phyloP scores from a whole-genome alignment of 805 yeast species.

The Nakazawaea ishiwadae region DNA sequence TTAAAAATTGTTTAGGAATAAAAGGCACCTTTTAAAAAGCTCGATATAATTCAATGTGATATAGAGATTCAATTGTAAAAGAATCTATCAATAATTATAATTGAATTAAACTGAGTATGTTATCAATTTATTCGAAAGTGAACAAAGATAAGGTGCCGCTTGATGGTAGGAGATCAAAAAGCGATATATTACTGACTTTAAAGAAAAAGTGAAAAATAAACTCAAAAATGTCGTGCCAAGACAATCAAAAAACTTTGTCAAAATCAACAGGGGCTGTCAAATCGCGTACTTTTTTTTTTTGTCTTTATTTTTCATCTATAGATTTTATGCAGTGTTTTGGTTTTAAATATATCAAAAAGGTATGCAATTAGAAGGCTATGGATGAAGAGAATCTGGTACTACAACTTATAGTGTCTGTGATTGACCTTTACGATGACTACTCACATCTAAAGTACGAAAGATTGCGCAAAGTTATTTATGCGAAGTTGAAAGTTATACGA shows the following conservation, averaged over 20 bases:
- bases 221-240: too few relatives aligned
- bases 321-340: neutral
- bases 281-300: neutral
- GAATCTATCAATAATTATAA: too few relatives aligned
- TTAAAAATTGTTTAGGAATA: neutral
- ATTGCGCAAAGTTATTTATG: neutral
- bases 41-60: neutral
- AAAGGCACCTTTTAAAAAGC: neutral
- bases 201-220: neutral
- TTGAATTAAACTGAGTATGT: too few relatives aligned
- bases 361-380: too few relatives aligned
- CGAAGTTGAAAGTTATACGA: neutral
- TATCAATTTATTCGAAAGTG: too few relatives aligned
- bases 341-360: too few relatives aligned
- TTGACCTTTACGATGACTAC: conserved; percentile 8
- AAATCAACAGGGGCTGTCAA: neutral
- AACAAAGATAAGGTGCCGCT: too few relatives aligned
- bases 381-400: conserved; percentile 2
- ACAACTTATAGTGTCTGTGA: conserved; percentile 2
- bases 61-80: too few relatives aligned
- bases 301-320: neutral
- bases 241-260: too few relatives aligned
- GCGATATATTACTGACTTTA: neutral
- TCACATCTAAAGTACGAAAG: neutral
- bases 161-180: too few relatives aligned